phyloP scores from a whole-genome alignment of 2,329 filamentous ascomycete species.

The Talaromyces sp. region DNA sequence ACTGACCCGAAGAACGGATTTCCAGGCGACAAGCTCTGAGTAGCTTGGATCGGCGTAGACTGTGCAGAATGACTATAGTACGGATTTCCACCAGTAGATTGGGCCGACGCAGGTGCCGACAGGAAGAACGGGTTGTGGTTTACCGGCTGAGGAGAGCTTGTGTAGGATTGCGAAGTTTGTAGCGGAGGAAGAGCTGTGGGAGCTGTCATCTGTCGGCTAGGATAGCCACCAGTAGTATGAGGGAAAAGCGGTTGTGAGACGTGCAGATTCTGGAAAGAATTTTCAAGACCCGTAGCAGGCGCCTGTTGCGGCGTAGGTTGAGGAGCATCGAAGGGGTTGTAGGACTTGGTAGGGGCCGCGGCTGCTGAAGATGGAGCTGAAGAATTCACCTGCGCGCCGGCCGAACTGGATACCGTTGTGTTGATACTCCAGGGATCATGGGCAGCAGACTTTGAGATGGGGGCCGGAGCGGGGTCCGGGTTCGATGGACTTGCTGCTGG shows the following conservation, averaged over 20 bases:
- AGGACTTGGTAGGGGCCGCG: slow-evolving; percentile 30
- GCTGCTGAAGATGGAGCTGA: slow-evolving; percentile 19
- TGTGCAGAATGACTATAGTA: slow-evolving; percentile 11
- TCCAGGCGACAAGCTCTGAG: slow-evolving; percentile 19
- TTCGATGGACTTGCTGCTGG: slow-evolving; percentile 22
- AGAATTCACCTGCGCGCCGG: slow-evolving; percentile 1
- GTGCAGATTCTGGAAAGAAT: slow-evolving; percentile 70
- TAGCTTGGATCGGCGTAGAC: slow-evolving; percentile 15
- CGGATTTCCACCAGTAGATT: slow-evolving; percentile 18
- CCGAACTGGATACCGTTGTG: slow-evolving; percentile 7
- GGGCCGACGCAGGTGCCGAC: slow-evolving; percentile 21
- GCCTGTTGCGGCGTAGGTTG: slow-evolving; percentile 20
- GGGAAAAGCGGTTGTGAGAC: slow-evolving; percentile 64
- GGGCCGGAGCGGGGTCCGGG: slow-evolving; percentile 23
- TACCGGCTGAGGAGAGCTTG: slow-evolving; percentile 29
- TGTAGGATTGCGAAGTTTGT: slow-evolving; percentile 28
- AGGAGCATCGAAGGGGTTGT: slow-evolving; percentile 63
- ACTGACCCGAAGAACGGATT: slow-evolving; percentile 33
- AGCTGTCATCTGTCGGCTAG: slow-evolving; percentile 35
- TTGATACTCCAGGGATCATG: slow-evolving; percentile 50
- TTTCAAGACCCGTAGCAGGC: slow-evolving; percentile 44
- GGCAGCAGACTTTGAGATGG: slow-evolving; percentile 48
- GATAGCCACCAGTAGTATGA: slow-evolving; percentile 63
- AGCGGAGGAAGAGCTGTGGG: slow-evolving; percentile 35
- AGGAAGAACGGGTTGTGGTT: slow-evolving; percentile 42